phyloP scores from a whole-genome alignment of 306 rosid genomes.

The Dryas octopetala region DNA sequence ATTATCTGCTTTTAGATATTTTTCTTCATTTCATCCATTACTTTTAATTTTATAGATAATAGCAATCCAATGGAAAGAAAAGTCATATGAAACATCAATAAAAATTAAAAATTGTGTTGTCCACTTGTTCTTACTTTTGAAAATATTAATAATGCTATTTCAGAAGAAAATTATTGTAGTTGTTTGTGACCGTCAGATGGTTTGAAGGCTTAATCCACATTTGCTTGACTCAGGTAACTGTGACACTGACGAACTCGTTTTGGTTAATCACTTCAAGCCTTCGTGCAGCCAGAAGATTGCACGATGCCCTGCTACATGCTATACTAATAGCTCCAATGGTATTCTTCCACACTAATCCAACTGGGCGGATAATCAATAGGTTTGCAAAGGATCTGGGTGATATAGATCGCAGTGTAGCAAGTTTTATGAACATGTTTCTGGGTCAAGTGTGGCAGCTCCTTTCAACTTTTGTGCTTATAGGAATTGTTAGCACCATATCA shows the following conservation, averaged over 20 bases:
- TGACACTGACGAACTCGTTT: constrained; percentile 68
- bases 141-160: neutral
- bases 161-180: neutral
- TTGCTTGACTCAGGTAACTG: constrained; percentile 54
- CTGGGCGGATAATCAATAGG: constrained; percentile 84
- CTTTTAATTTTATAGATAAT: neutral
- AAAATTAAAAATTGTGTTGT: neutral
- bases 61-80: neutral
- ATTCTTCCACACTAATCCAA: constrained; percentile 90
- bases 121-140: no score
- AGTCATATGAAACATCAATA: neutral
- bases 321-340: constrained; percentile 75
- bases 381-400: constrained; percentile 82
- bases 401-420: constrained; percentile 64
- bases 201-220: constrained; percentile 5
- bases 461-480: constrained; percentile 79
- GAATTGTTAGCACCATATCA: constrained; percentile 80
- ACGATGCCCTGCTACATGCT: constrained; percentile 54
- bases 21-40: constrained; percentile 4
- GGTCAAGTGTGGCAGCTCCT: constrained; percentile 81
- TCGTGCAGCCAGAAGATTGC: constrained; percentile 67
- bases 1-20: neutral
- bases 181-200: neutral
- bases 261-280: constrained; percentile 79
- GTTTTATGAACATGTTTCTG: constrained; percentile 44